Base-by-base conservation (phyloP, 306 rosid genomes). In the Casuarina glauca region DNA sequence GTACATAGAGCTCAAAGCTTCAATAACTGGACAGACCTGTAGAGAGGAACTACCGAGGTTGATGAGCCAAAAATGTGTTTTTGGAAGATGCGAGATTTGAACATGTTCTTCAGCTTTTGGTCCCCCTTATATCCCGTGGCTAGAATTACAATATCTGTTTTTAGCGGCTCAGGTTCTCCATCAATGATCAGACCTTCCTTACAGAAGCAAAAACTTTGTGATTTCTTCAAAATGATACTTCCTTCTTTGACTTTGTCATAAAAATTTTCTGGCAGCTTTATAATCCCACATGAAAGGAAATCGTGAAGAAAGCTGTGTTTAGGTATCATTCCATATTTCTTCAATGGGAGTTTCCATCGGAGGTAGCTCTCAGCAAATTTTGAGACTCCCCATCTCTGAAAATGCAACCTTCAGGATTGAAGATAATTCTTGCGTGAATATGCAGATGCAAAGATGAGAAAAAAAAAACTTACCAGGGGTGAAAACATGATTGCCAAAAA, bases 71-170 rank as follows among this genome's bases (percentile, higher is more conserved):
- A 4, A 16, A 90, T 74, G 54, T 70, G 35, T 0, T 69, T 74
- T 68, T 78, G 88, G 44, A 86, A 84, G 49, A 41, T 12, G 49
- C 84, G 82, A 68, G 88, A 84, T 72, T 74, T 80, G 54, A 90
- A 87, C 19, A 90, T 78, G 68, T 42, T 50, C 80, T 76, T 81
- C 26, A 90, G 84, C 74, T 86, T 88, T n/a, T 44, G 58, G 20
- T 84, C 88, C 58, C 93, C 90, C 57, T 53, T 85, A 71, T 54
- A 89, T 17, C 91, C 91, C 3, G 93, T 89, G 12, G 89, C 93
- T 60, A 89, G 63, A 75, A 89, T 63, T 46, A 87, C 90, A 49
- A 89, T 1, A 71, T 89, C 91, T 19, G 84, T 19, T 76, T 87
- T 75, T 20, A 84, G 2, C 0, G 80, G 81, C 38, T 77, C 70